Conservation (phyloP, 1,284 basidiomycete genomes). For the Porogramme epimiltina region DNA sequence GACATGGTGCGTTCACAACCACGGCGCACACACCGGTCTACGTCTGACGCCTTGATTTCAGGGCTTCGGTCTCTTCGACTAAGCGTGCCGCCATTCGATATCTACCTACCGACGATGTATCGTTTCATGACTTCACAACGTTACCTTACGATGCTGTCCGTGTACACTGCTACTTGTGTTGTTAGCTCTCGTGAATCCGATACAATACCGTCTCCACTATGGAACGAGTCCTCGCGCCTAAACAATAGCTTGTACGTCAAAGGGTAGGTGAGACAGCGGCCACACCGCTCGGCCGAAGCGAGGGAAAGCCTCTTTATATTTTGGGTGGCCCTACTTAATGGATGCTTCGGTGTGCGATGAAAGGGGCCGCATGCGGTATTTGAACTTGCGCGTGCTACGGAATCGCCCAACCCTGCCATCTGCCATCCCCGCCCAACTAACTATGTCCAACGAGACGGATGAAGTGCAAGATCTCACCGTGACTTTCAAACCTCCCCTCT, state of each 20-base stretch:
- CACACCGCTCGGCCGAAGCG: no score
- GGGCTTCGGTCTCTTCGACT: conserved; percentile 91
- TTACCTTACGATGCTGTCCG: conserved; percentile 21
- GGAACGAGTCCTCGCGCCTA: no score
- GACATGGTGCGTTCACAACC: conserved; percentile 60
- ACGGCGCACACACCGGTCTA: neutral
- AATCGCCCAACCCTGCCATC: no score
- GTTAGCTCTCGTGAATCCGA: conserved; percentile 20
- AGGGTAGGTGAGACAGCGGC: no score
- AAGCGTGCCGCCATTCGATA: conserved; percentile 33
- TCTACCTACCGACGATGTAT: conserved; percentile 21
- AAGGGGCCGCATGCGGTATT: no score
- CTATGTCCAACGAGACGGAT: conserved; percentile 7
- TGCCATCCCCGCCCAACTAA: no score
- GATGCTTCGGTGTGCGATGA: no score
- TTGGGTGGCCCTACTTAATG: no score
- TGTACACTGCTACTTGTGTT: conserved; percentile 23
- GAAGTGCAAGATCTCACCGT: conserved; percentile 46
- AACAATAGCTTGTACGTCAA: no score
- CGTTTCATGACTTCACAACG: conserved; percentile 21
- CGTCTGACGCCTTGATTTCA: conserved; percentile 26
- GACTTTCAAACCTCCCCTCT: conserved; percentile 75
- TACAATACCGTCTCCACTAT: conserved; percentile 3
- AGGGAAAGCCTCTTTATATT: neutral
- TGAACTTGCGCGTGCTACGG: no score